Base-by-base conservation (phyloP, 2,329 filamentous ascomycete species). In the Grosmannia penicillata region DNA sequence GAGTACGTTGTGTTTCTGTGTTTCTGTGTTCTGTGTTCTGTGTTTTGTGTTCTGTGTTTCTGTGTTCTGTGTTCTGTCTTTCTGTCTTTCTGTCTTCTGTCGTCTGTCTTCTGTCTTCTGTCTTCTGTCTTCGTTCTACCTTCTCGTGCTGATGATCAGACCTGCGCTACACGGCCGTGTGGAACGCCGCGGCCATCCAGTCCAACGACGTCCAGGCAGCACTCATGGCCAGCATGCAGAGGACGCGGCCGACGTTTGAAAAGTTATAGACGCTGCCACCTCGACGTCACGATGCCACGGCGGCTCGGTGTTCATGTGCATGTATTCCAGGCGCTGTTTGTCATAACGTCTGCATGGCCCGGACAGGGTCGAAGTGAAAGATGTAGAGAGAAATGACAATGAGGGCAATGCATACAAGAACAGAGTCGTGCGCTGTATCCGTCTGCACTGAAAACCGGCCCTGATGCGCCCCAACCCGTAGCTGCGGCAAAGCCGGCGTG, bases 141-240 rank as follows among this genome's bases (percentile, higher is more conserved):
- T 13, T 23, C 23, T 10, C n/a, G n/a, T n/a, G n/a, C n/a, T 23
- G 3, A 33, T 27, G 13, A 14, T 11, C 45, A 78, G 75, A 76
- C 33, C 60, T 96, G 55, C 73, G 74, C 41, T 95, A 94, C 57
- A 93, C 87, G 4, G 70, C 74, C 10, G 69, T 91, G 1, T 95
- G 87, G 89, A 96, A 96, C 53, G 72, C 75, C 49, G 81, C 76
- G 3, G 82, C 82, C 52, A 54, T 94, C 49, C 87, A 95, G 63
- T 82, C 83, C 7, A 63, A 66, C 37, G 89, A 96, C 63, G 70
- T 94, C 31, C 62, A 73, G 52, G 63, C 69, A 42, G 85, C 87
- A 1, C 65, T 95, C 54, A 53, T 82, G 54, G 83, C 82, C 28
- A 82, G 81, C 8, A 55, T 94, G 45, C 68, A 81, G 58, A 93